These are phyloP conservation scores for Monosporozyma aerobia DNA, from an alignment of 805 yeast species.

Conservation along the genomic window DNA sequence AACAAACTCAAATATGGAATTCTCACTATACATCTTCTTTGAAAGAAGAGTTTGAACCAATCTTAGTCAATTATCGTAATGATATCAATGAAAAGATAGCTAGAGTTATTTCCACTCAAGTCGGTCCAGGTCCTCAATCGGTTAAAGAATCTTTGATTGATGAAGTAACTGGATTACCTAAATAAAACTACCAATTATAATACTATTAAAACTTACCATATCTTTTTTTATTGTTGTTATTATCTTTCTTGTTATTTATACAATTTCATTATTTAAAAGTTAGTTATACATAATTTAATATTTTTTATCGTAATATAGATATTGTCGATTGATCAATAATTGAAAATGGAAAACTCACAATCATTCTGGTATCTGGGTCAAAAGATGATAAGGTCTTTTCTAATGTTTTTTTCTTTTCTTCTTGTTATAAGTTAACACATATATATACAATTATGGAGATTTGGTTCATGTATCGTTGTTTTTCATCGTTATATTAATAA, in stretches of 20 bases:
- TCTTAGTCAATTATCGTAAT: background rate
- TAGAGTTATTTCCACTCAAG: conserved; percentile 72
- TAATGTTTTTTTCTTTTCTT: background rate
- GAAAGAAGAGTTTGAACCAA: background rate
- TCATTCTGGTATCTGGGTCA: background rate
- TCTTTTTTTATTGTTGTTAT: background rate
- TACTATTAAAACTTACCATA: too few species aligned
- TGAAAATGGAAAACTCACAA: too few species aligned
- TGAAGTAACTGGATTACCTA: conserved; percentile 52
- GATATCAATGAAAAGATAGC: conserved; percentile 54
- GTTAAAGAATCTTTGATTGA: conserved; percentile 49
- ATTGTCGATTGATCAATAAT: too few species aligned
- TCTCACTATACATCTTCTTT: background rate
- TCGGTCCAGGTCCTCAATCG: conserved; percentile 80
- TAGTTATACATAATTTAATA: background rate
- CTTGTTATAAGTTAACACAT: background rate
- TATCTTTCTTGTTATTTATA: background rate
- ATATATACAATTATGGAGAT: background rate
- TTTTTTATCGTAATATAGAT: background rate
- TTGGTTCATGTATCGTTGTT: too few species aligned
- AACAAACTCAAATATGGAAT: conserved; percentile 14
- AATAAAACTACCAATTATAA: conserved; percentile 7
- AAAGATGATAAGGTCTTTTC: background rate
- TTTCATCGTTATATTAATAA: background rate
- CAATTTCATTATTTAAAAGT: background rate